Base-by-base conservation (phyloP, 768 basidiomycete species). In the Dentipellis fragilis region DNA sequence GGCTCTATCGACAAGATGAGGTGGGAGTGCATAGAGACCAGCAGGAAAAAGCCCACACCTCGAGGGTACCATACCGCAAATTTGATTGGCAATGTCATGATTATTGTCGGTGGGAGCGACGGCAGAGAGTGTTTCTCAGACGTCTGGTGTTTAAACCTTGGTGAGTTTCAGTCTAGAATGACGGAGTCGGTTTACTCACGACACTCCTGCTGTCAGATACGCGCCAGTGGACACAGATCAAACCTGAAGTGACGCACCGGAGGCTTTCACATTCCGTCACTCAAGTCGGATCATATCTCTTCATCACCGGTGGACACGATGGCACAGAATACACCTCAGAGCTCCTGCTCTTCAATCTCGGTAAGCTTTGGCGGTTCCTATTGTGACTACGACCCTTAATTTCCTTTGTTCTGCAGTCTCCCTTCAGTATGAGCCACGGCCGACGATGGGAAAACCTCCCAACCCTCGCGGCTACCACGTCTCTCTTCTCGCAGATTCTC, bases 61-160 rank as follows among this genome's bases (percentile, higher is more conserved):
- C 75, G 90, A 54, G 94, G 93, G 0, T 97, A 97, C 64, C 93
- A 96, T 69, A 88, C 90, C 0, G 88, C 92, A 37, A 94, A 92
- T 65, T 72, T 96, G 29, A 80, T 95, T 5, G 85, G 85, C 29
- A 83, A 86, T 60, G 78, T 86, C 56, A 93, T 95, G 86, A 76
- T 97, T 47, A 74, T 97, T 34, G 75, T 93, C 29, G 95, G 95
- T 1, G 94, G 95, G 1, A 92, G 90, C 60, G 93, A 96, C 67
- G 93, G 93, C 3, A 80, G 80, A 55, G 86, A 90, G 59, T 89
- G 87, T 55, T 96, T 93, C 65, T 83, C 82, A 12, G 91, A 96
- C 65, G 79, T 97, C 0, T 93, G 89, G 83, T 83, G 84, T 59
- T 69, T 97, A 56, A 82, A 94, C 65, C 73, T 97, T 22, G 84